Conservation (phyloP, 805 yeast genomes). For the Candida silvicultrix region DNA sequence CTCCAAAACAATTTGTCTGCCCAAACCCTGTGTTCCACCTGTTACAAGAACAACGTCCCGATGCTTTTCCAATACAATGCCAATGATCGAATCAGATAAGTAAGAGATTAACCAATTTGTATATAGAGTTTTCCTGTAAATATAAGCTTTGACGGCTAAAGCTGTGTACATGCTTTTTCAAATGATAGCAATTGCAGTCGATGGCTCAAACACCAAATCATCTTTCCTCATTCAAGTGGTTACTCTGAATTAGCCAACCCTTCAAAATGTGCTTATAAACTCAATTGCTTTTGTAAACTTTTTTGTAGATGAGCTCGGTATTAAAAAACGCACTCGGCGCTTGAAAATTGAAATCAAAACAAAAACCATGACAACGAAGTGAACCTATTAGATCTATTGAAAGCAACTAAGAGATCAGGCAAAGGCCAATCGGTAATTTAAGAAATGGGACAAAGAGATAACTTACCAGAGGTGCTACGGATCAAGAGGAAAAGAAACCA, state of each 20-base stretch:
- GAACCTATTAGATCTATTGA: too few relatives aligned
- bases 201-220: background rate
- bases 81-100: slow-evolving; percentile 35
- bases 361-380: background rate
- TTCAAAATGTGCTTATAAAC: too few relatives aligned
- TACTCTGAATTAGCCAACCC: too few relatives aligned
- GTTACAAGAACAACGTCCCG: slow-evolving; percentile 69
- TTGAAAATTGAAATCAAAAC: background rate
- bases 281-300: background rate
- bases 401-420: background rate
- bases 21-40: slow-evolving; percentile 82
- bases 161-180: background rate
- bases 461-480: slow-evolving; percentile 59
- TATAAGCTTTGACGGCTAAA: slow-evolving; percentile 15
- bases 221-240: too few relatives aligned
- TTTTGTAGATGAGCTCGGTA: background rate
- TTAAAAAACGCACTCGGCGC: background rate
- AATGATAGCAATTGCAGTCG: background rate
- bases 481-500: slow-evolving; percentile 83
- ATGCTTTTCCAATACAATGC: slow-evolving; percentile 44
- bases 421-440: too few relatives aligned
- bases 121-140: slow-evolving; percentile 5
- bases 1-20: slow-evolving; percentile 48
- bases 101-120: slow-evolving; percentile 5
- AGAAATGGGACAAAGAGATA: background rate